Conservation (phyloP, 2,329 filamentous ascomycete genomes). For the Penicillium sp. region DNA sequence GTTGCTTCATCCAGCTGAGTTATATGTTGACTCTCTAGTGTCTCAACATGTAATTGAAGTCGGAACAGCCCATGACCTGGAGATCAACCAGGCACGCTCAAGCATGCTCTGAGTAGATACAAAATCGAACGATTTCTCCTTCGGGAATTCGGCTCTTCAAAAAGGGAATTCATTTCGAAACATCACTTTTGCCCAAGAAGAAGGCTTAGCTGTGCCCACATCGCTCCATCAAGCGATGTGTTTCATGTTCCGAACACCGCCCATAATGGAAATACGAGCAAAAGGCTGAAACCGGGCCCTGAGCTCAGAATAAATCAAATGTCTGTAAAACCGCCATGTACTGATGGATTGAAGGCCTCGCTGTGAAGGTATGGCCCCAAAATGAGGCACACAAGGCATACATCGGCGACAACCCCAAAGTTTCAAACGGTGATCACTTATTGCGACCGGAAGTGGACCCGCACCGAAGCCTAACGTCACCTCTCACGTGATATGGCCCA, state of each 20-base stretch:
- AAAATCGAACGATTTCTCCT: too few relatives aligned
- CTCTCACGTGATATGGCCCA: conserved; percentile 28
- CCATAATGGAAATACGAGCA: background rate
- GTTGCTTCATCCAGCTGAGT: too few relatives aligned
- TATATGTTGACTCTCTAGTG: too few relatives aligned
- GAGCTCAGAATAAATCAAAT: background rate
- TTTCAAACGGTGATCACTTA: background rate
- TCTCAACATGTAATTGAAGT: too few relatives aligned
- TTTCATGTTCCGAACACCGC: background rate
- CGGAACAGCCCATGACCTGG: too few relatives aligned
- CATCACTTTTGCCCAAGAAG: background rate
- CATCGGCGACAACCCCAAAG: background rate
- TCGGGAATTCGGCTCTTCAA: too few relatives aligned
- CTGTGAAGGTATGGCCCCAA: background rate
- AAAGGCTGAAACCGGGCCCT: background rate
- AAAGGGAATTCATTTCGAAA: background rate
- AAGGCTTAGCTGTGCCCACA: background rate
- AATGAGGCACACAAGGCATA: background rate
- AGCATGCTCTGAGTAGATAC: too few relatives aligned
- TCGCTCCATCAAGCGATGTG: background rate
- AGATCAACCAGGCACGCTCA: too few relatives aligned
- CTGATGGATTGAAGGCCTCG: background rate
- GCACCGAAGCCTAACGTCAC: conserved; percentile 17
- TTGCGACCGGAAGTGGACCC: background rate
- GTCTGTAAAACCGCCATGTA: background rate